Base-by-base conservation (phyloP, 352 stramenopile genomes). In the Discostella stelligera region DNA sequence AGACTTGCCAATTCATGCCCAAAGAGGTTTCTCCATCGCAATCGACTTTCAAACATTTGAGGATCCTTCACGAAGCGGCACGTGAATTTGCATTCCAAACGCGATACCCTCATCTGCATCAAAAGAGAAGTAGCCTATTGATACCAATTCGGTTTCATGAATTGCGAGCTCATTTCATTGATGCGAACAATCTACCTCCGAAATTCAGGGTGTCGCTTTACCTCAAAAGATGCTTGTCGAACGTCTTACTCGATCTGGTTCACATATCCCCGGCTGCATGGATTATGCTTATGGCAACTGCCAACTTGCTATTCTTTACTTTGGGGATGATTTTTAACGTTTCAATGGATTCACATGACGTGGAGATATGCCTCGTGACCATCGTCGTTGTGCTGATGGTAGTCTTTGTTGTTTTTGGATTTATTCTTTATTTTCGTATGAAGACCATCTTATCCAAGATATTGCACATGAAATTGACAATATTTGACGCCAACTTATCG, bases 181-280 rank as follows among this genome's bases (percentile, higher is more conserved):
- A 90, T 61, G 61, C 72, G 11, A 87, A 93, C 55, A 77, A 89
- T 46, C 56, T 93, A n/a, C 76, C 82, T 3, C 54, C 82, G 0
- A 88, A 74, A 41, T 82, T 92, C 20, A 89, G 88, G 70, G 79
- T 93, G 3, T 88, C 79, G 2, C 74, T 86, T 56, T 93, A 93
- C 66, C 67, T 93, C n/a, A 87, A 89, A 25, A 41, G 79, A 58
- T 87, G 69, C 3, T 74, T 91, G 50, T 76, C 77, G 16, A 54
- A 67, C 10, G 84, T 93, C 0, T 62, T 93, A 9, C 71, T 85
- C 32, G 68, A 86, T 32, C 79, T 91, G 49, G 84, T 93, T 0
- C 84, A 92, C 52, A 86, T 93, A 9, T 83, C 66, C 18, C 79
- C 77, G 1, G 53, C 71, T 2, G 77, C 88, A n/a, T 93, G 88